Conservation (phyloP, 2,329 filamentous ascomycete genomes). For the Chaetomium olivaceum region DNA sequence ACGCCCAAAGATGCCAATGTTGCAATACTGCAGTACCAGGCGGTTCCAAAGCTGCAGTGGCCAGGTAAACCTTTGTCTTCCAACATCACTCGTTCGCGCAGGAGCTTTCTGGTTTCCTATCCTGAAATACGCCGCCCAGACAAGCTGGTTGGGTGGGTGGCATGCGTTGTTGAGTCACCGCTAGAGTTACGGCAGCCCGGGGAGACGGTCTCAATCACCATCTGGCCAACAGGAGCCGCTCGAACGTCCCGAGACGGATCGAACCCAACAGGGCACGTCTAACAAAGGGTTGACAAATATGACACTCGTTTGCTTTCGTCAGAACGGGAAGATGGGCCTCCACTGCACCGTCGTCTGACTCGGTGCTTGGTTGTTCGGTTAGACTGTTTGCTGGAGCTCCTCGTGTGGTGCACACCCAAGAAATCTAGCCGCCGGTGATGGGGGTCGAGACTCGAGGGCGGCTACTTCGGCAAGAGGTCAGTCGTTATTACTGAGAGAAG, state of each 20-base stretch:
- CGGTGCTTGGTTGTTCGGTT: neutral
- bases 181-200: neutral
- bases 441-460: neutral
- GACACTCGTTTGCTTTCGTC: neutral
- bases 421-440: neutral
- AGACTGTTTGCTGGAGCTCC: neutral
- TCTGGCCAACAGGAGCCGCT: neutral
- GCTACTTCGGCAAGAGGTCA: neutral
- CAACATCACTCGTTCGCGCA: neutral
- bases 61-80: neutral
- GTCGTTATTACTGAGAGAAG: neutral
- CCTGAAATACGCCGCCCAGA: neutral
- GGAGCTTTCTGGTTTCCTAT: neutral
- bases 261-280: neutral
- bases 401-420: neutral
- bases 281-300: neutral
- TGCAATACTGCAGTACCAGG: neutral
- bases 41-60: neutral
- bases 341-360: neutral
- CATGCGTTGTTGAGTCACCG: neutral
- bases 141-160: neutral
- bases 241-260: neutral
- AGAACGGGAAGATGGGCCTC: neutral
- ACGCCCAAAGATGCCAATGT: neutral
- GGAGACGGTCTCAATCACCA: neutral